Base-by-base conservation (phyloP, 164 flowering plant genomes). In the Vitis rupestris region DNA sequence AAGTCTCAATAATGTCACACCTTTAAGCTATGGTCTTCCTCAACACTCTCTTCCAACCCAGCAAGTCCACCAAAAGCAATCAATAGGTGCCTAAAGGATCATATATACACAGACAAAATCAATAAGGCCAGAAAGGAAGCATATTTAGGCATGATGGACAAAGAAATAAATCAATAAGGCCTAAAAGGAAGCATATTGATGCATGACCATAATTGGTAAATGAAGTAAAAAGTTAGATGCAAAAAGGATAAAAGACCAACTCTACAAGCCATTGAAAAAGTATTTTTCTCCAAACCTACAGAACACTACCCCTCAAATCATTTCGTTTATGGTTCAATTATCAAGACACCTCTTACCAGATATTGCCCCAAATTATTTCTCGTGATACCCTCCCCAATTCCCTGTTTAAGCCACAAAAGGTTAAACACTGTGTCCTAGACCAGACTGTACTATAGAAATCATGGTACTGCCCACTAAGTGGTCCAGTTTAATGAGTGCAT, bases 21-120 rank as follows among this genome's bases (percentile, higher is more conserved):
- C 97, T 92, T 87, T 27, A 91, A 75, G 57, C 68, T 81, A 57
- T 70, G 66, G 72, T 91, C 99, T 75, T 87, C 94, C 76, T 93
- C 96, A 67, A 91, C 73, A 75, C 93, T 78, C 82, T 95, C 96
- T 79, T 95, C 99, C 74, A 95, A 78, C 12, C 99, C 99, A 77
- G 94, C 96, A 70, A 93, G 97, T 69, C 99, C 99, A 77, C 99
- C 99, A 81, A 95, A 95, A 63, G 98, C 90, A 82, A 95, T 90
- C 77, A 95, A 81, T 59, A 95, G 74, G 77, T 95, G 99, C 83
- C 97, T 93, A 69, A 37, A 70, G 64, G 64, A 30, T 60, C 0
- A 68, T 27, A 51, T 52, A 62, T 11, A 54, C 15, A 78, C 15
- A 78, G 56, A 64, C 64, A 71, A 61, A 8, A 44, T 10, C 57